Percentiles rank a stretch among this genome's conserved stretches.
These are phyloP conservation scores for Fomitopsis palustris DNA, from an alignment of 1,284 basidiomycete species.

Conservation along the genomic window DNA sequence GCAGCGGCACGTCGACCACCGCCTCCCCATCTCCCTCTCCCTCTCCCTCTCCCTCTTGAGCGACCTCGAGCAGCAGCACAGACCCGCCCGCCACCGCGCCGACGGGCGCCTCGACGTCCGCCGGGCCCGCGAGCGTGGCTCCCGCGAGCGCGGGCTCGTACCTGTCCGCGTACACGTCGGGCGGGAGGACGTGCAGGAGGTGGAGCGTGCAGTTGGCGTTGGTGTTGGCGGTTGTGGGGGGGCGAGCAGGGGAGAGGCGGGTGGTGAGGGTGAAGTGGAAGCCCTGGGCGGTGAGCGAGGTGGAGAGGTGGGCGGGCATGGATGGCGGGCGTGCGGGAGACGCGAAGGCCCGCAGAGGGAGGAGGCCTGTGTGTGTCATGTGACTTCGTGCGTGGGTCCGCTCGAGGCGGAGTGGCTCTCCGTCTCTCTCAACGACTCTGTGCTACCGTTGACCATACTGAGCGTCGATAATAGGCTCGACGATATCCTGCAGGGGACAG, in stretches of 20 bases:
- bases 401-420: too few species aligned
- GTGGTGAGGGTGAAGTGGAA: conserved; percentile 29
- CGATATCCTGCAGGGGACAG: too few species aligned
- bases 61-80: conserved; percentile 36
- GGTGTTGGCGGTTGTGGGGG: neutral
- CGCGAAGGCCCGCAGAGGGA: too few species aligned
- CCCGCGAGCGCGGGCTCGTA: conserved; percentile 48
- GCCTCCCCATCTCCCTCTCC: conserved; percentile 2
- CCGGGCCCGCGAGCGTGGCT: conserved; percentile 34
- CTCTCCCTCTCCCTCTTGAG: conserved; percentile 1
- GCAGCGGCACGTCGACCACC: conserved; percentile 44
- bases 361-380: too few species aligned
- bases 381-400: too few species aligned
- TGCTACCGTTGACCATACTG: too few species aligned
- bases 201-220: conserved; percentile 36
- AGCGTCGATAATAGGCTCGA: too few species aligned
- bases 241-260: conserved; percentile 5
- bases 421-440: too few species aligned
- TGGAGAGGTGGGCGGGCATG: neutral
- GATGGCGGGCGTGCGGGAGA: too few species aligned
- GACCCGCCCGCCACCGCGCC: conserved; percentile 36
- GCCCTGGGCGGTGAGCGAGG: conserved; percentile 18
- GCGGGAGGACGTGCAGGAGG: conserved; percentile 39
- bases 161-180: conserved; percentile 46
- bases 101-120: conserved; percentile 48